Conservation (phyloP, 805 yeast species). For the Babjeviella inositovora region DNA sequence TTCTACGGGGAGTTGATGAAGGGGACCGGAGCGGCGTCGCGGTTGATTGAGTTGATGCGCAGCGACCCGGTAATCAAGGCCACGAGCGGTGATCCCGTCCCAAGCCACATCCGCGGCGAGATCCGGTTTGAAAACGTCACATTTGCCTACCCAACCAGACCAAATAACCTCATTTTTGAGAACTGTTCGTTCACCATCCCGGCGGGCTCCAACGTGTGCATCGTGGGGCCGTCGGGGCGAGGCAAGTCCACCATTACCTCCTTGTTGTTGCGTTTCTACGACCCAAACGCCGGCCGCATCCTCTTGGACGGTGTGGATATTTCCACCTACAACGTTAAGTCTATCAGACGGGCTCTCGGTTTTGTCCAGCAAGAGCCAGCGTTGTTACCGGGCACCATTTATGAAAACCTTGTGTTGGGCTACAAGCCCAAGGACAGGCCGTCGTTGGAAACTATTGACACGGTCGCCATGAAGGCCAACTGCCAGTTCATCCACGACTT, state of each 20-base stretch:
- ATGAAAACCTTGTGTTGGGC: conserved; percentile 42
- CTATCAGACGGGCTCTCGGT: conserved; percentile 33
- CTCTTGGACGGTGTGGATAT: conserved; percentile 35
- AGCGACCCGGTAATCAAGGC: conserved; percentile 66
- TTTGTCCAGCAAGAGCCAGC: conserved; percentile 51
- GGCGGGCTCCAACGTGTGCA: conserved; percentile 80
- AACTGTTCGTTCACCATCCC: conserved; percentile 41
- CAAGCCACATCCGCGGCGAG: conserved; percentile 33
- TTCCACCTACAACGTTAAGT: conserved; percentile 25
- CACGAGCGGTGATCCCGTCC: conserved; percentile 16
- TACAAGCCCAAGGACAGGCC: conserved; percentile 11
- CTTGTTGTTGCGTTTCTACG: conserved; percentile 33
- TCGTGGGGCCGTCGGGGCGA: conserved; percentile 44
- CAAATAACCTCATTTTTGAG: conserved; percentile 48
- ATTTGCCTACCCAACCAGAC: conserved; percentile 78
- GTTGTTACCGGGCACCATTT: conserved; percentile 33
- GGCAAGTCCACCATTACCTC: conserved; percentile 47
- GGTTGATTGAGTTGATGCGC: conserved; percentile 78
- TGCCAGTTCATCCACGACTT: conserved; percentile 30
- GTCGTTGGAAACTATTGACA: conserved; percentile 21
- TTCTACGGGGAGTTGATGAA: conserved; percentile 93
- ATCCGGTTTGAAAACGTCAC: conserved; percentile 46
- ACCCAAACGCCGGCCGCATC: conserved; percentile 29
- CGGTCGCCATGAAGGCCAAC: conserved; percentile 34
- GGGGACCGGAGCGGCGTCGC: conserved; percentile 90